Conservation (phyloP, 768 basidiomycete genomes). For the Trametes cubensis region DNA sequence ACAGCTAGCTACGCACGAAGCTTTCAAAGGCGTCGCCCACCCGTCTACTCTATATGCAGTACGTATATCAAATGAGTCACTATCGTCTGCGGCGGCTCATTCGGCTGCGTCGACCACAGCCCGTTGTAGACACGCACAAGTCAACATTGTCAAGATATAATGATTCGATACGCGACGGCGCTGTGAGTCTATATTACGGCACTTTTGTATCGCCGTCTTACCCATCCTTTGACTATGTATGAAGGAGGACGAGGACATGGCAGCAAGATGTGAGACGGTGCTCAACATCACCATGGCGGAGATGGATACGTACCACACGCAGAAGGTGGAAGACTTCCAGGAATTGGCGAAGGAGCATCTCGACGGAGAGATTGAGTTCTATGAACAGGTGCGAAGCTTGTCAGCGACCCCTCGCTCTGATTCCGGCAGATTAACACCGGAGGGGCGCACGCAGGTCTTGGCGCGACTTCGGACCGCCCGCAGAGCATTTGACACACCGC, state of each 20-base stretch:
- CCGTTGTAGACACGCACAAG: slow-evolving; percentile 73
- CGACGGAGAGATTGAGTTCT: slow-evolving; percentile 75
- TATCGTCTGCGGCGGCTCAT: neutral
- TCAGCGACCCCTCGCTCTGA: neutral
- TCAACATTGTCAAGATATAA: slow-evolving; percentile 69
- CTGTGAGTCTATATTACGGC: slow-evolving; percentile 30
- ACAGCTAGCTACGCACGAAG: slow-evolving; percentile 75
- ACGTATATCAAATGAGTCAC: slow-evolving; percentile 14
- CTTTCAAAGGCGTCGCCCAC: slow-evolving; percentile 75
- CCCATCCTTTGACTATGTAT: neutral
- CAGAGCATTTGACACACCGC: slow-evolving; percentile 50
- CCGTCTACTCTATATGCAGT: slow-evolving; percentile 75
- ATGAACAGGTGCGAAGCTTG: slow-evolving; percentile 58
- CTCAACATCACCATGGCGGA: slow-evolving; percentile 89
- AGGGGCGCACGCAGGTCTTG: slow-evolving; percentile 47
- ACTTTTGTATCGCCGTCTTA: neutral
- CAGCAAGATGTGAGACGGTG: slow-evolving; percentile 82
- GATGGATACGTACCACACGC: slow-evolving; percentile 76
- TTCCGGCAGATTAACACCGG: neutral
- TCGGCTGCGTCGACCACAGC: slow-evolving; percentile 40
- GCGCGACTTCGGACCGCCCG: slow-evolving; percentile 61
- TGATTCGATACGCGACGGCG: slow-evolving; percentile 48
- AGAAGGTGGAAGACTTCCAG: slow-evolving; percentile 72
- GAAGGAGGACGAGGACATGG: slow-evolving; percentile 65
- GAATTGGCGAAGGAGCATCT: slow-evolving; percentile 65